Percentiles rank a stretch among this genome's conserved stretches.
Conservation (phyloP, 352 stramenopile species). For the Phytopythium cucurbitacearum region DNA sequence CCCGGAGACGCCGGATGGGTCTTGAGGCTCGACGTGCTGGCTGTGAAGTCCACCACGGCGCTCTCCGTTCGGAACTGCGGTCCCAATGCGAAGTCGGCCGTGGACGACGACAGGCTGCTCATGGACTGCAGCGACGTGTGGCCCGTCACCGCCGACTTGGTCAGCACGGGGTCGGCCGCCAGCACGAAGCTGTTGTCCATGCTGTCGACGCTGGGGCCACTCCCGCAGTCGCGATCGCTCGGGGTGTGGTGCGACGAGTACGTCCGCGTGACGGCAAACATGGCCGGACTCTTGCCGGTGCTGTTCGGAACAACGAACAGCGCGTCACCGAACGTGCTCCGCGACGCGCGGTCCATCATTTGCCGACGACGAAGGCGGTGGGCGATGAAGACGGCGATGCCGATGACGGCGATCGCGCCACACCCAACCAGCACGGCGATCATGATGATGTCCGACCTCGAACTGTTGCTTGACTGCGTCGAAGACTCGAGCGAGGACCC, state of each 20-base stretch:
- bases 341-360: conserved; percentile 15
- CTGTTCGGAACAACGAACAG: conserved; percentile 18
- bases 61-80: conserved; percentile 30
- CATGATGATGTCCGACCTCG: conserved; percentile 26
- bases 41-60: conserved; percentile 23
- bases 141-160: conserved; percentile 13
- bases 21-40: conserved; percentile 6
- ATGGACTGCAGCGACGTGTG: conserved; percentile 15
- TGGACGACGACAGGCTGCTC: conserved; percentile 14
- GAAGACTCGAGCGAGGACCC: too few species aligned
- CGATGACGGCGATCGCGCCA: conserved; percentile 29
- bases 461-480: conserved; percentile 6
- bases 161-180: conserved; percentile 16
- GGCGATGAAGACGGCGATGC: conserved; percentile 48
- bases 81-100: conserved; percentile 23
- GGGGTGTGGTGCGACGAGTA: conserved; percentile 9
- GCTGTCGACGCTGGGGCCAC: conserved; percentile 9
- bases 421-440: conserved; percentile 36
- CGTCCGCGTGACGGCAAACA: conserved; percentile 14
- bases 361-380: conserved; percentile 28
- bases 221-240: conserved; percentile 16
- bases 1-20: conserved; percentile 5
- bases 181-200: conserved; percentile 14
- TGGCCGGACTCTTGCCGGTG: background rate
- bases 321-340: conserved; percentile 19